Conservation (phyloP, 2,329 filamentous ascomycete genomes). For the Fonsecaea erecta region DNA sequence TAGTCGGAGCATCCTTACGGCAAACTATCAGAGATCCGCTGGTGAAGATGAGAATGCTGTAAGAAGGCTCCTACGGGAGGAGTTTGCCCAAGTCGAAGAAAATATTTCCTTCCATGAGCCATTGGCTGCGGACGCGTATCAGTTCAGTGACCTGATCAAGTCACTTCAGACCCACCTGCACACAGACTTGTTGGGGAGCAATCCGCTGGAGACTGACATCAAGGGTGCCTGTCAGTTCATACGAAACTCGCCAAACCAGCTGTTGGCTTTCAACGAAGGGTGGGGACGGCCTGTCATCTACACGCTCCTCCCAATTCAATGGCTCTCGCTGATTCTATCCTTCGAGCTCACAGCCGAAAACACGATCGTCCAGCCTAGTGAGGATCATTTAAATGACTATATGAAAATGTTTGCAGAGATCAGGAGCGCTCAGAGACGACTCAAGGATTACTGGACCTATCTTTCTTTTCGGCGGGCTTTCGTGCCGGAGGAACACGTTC, state of each 20-base stretch:
- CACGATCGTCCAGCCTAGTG: conserved; percentile 9
- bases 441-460: conserved; percentile 34
- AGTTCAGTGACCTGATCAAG: background rate
- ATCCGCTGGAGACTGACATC: background rate
- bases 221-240: conserved; percentile 32
- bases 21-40: conserved; percentile 12
- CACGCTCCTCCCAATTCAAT: conserved; percentile 38
- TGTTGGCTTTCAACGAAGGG: conserved; percentile 33
- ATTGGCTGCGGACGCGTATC: background rate
- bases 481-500: conserved; percentile 32
- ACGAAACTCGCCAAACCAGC: conserved; percentile 31
- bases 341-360: conserved; percentile 19
- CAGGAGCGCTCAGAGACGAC: conserved; percentile 18
- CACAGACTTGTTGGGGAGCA: background rate
- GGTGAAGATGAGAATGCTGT: conserved; percentile 5
- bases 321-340: conserved; percentile 30
- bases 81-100: background rate
- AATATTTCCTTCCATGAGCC: background rate
- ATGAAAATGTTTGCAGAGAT: conserved; percentile 36
- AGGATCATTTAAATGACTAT: conserved; percentile 31
- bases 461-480: conserved; percentile 27
- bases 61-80: background rate
- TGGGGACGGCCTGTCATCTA: conserved; percentile 39
- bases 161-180: background rate
- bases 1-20: conserved; percentile 27